Conservation (phyloP, 129 eudicot species). For the Rutidosis leptorrhynchoides region DNA sequence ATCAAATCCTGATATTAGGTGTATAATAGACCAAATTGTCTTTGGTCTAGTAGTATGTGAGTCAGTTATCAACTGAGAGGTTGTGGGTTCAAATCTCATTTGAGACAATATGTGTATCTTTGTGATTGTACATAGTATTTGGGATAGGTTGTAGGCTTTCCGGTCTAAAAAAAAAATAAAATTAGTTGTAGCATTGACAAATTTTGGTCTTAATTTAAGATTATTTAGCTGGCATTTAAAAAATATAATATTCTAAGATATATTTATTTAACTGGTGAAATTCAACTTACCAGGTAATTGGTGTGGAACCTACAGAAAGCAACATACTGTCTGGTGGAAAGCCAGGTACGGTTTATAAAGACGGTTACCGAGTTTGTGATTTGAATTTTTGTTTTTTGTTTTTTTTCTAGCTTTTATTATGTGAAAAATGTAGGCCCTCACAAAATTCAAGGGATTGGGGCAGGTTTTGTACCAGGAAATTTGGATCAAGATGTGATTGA, state of each 20-base stretch:
- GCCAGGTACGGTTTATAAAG: conserved; percentile 65
- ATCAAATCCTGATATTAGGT: background rate
- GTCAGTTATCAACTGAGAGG: background rate
- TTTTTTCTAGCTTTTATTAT: conserved; percentile 43
- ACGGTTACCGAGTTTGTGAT: conserved; percentile 13
- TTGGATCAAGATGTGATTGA: conserved; percentile 78
- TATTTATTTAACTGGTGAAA: conserved; percentile 14
- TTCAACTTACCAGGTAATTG: conserved; percentile 62
- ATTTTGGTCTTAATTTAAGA: background rate
- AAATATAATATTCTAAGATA: background rate
- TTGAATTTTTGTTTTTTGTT: conserved; percentile 15
- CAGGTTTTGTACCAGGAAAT: conserved; percentile 97
- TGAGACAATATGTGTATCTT: background rate
- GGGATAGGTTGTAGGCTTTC: background rate
- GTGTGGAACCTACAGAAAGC: conserved; percentile 94
- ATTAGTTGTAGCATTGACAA: background rate
- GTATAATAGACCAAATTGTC: background rate
- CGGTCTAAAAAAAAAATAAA: background rate
- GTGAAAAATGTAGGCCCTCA: conserved; percentile 94
- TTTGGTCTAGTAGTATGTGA: background rate
- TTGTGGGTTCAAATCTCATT: background rate
- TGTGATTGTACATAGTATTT: background rate
- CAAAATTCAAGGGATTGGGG: conserved; percentile 99
- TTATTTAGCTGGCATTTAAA: background rate
- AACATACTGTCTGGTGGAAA: conserved; percentile 94